phyloP scores from a whole-genome alignment of 805 yeast species.

The Nakazawaea siamensis region DNA sequence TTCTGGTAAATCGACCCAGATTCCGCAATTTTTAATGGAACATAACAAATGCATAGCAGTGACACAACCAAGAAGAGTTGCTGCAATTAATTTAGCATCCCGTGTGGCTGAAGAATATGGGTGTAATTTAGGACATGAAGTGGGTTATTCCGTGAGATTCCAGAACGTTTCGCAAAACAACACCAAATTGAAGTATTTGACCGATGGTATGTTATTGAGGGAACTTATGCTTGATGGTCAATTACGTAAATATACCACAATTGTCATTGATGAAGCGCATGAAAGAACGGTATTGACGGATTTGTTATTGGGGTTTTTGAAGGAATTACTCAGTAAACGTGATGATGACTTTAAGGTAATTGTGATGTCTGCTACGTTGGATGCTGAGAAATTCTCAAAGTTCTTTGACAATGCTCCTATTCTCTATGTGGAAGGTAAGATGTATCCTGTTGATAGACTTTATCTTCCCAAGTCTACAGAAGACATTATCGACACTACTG shows the following conservation, averaged over 20 bases:
- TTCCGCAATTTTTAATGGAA: conserved; percentile 82
- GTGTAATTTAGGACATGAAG: conserved; percentile 64
- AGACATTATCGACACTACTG: conserved; percentile 76
- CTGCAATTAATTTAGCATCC: conserved; percentile 88
- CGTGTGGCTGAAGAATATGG: conserved; percentile 91
- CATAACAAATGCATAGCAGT: conserved; percentile 58
- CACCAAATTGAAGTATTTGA: conserved; percentile 76
- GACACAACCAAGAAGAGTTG: conserved; percentile 96
- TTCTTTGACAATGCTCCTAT: conserved; percentile 81
- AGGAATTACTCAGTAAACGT: conserved; percentile 48
- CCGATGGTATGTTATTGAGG: conserved; percentile 96
- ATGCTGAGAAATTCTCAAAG: conserved; percentile 76
- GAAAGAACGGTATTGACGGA: conserved; percentile 93
- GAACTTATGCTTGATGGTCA: conserved; percentile 74
- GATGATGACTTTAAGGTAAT: conserved; percentile 58
- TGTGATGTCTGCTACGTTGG: conserved; percentile 95
- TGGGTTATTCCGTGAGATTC: conserved; percentile 91
- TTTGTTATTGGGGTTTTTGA: conserved; percentile 80
- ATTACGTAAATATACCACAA: conserved; percentile 59
- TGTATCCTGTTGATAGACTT: conserved; percentile 70
- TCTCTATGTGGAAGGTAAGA: conserved; percentile 81
- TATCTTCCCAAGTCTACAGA: conserved; percentile 61
- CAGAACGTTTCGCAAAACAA: conserved; percentile 51
- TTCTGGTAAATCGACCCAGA: conserved; percentile 95
- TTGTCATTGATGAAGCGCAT: conserved; percentile 94